Evolutionary conservation across 1,284 basidiomycete genomes (phyloP).

Genomic region (Rhodotorula sp.): DNA sequence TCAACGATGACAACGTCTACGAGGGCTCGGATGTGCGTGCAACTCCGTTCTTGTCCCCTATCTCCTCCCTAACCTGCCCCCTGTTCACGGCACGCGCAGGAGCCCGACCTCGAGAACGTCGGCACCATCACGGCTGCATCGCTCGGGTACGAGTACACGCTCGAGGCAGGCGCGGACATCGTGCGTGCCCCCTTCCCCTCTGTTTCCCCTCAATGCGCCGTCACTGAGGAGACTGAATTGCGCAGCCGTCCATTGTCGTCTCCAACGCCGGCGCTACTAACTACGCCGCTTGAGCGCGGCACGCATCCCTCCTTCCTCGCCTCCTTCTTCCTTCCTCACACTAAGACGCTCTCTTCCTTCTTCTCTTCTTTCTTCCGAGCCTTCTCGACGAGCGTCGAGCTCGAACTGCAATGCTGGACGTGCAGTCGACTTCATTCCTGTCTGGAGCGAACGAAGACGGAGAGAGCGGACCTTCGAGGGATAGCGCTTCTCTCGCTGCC

Average conservation of each 20-base stretch:
- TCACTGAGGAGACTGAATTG: not conserved
- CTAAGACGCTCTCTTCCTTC: too few species aligned
- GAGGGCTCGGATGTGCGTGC: not conserved
- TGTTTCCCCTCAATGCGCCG: too few species aligned
- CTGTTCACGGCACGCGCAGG: not conserved
- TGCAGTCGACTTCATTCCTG: too few species aligned
- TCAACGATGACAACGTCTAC: not conserved
- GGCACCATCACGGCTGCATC: not conserved
- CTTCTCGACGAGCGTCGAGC: too few species aligned
- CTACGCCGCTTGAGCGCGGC: not conserved
- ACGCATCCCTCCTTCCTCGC: not conserved
- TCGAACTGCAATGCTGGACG: too few species aligned
- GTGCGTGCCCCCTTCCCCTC: not conserved
- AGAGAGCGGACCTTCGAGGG: too few species aligned
- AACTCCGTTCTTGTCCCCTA: not conserved
- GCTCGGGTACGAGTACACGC: not conserved
- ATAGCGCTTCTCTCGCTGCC: too few species aligned
- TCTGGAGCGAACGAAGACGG: too few species aligned
- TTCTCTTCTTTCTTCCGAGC: too few species aligned
- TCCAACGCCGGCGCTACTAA: not conserved
- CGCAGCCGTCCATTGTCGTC: not conserved
- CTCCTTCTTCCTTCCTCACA: conserved; percentile 35
- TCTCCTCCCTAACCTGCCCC: not conserved
- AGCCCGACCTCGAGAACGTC: not conserved
- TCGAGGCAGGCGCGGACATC: not conserved